Evolutionary conservation across 1,284 basidiomycete species (phyloP), one percentile per base, ranked within the genome.

Genomic region (Thelephora terrestris): DNA sequence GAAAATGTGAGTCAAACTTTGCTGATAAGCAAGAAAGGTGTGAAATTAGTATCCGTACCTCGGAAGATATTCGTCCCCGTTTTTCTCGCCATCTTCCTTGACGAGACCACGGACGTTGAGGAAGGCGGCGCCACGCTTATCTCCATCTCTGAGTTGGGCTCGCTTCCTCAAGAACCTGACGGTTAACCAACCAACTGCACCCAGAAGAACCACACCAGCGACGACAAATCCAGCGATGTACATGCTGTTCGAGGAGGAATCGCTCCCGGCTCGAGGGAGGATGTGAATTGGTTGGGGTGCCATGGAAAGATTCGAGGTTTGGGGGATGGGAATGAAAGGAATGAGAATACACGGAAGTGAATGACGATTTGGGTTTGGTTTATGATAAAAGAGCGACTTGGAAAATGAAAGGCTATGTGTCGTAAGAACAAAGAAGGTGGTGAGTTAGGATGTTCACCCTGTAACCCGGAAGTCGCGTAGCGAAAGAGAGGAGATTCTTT

Each of bases 201-300:
- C 62, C 43, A 67, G 52, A 6, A 70, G 50, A 46, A 71, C 54
- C 37, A 66, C 58, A n/a, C 64, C 70, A n/a, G 69, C 69, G 7
- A 77, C 53, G 12, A 64, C 63, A 55, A 77, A 69, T 16, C 74
- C 78, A 46, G 62, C 70, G 46, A 81, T 68, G 54, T 70, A 67
- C 24, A 67, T 60, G 1, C 71, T 66, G 46, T 52, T 57, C 16
- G 63, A 4, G 25, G 21, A 21, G 21, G 20, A 25, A 4, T 12
- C 20, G n/a, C n/a, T 42, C 5, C 9, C 25, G 21, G 5, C 25
- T 21, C 39, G 39, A 42, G 39, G n/a, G 39, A 42, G 21, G 10
- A 42, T 42, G 25, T 42, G 17, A 14, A 32, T 32, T 14, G 21
- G 21, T 42, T 42, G 39, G 16, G 39, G 39, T 14, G 39, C 39